Percentiles rank a stretch among this genome's conserved stretches.
phyloP scores from a whole-genome alignment of 2,329 filamentous ascomycete genomes.

The Scortechinia acanthostroma region DNA sequence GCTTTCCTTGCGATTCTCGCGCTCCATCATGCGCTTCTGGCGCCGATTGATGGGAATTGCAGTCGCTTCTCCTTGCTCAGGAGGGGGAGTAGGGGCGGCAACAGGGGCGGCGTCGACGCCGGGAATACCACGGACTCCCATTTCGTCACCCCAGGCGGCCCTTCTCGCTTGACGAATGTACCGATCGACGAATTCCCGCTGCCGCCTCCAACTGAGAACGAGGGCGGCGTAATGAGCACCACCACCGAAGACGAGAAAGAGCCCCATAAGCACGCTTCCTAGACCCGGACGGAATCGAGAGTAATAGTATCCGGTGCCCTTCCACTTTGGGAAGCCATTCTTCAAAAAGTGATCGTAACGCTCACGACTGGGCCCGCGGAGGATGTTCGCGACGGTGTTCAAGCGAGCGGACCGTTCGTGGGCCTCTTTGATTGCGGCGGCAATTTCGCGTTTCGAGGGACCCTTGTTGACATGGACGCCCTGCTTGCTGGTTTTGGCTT shows the following conservation, averaged over 20 bases:
- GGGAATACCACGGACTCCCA: constrained; percentile 15
- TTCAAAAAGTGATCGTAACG: constrained; percentile 62
- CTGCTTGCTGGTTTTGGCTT: not conserved
- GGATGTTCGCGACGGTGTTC: constrained; percentile 49
- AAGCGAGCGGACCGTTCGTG: constrained; percentile 51
- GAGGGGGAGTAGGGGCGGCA: constrained; percentile 13
- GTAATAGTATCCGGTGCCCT: constrained; percentile 66
- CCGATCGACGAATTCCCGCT: constrained; percentile 56
- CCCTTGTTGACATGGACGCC: constrained; percentile 7
- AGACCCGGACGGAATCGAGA: constrained; percentile 59
- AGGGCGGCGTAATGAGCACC: constrained; percentile 55
- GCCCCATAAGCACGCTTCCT: constrained; percentile 48
- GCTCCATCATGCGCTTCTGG: constrained; percentile 1
- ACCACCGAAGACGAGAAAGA: constrained; percentile 54
- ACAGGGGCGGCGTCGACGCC: constrained; percentile 30
- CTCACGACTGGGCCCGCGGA: constrained; percentile 48
- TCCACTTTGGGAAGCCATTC: constrained; percentile 63
- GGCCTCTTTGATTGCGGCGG: constrained; percentile 48
- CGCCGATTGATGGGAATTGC: not conserved
- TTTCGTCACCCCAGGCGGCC: constrained; percentile 56
- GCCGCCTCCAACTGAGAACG: constrained; percentile 49
- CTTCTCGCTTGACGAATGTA: constrained; percentile 59
- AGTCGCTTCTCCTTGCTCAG: constrained; percentile 10
- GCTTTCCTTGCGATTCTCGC: constrained; percentile 11
- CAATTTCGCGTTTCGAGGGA: constrained; percentile 47